Percentiles rank a stretch among this genome's conserved stretches.
Evolutionary conservation across 2,329 filamentous ascomycete species (phyloP).

Genomic region (Harringtonia aguacate): DNA sequence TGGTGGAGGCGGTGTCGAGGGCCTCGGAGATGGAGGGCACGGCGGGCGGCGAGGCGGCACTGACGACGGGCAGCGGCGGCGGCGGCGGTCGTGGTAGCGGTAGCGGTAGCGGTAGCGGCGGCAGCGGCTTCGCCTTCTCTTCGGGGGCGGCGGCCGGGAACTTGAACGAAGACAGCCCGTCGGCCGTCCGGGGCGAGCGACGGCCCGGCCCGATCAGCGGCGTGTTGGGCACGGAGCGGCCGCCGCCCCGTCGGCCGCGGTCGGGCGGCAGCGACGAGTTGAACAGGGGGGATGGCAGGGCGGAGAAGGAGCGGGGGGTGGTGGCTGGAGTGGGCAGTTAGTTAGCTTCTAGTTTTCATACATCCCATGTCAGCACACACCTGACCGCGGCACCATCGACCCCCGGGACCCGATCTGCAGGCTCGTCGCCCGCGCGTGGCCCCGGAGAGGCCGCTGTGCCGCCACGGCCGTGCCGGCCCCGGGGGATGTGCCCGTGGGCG

Average conservation of each 20-base stretch:
- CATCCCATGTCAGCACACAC: too few relatives aligned
- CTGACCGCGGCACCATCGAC: slow-evolving; percentile 31
- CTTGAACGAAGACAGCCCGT: slow-evolving; percentile 42
- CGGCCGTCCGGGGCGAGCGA: slow-evolving; percentile 30
- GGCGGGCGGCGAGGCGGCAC: not conserved
- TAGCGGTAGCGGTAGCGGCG: slow-evolving; percentile 26
- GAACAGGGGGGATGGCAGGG: slow-evolving; percentile 38
- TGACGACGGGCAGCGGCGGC: not conserved
- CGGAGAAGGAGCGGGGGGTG: slow-evolving; percentile 31
- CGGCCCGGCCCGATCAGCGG: slow-evolving; percentile 19
- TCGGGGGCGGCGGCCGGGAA: slow-evolving; percentile 35
- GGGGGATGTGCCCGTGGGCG: not conserved
- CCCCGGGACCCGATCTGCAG: slow-evolving; percentile 57
- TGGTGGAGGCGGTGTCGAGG: slow-evolving; percentile 18
- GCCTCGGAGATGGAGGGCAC: slow-evolving; percentile 41
- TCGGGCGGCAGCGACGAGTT: slow-evolving; percentile 38
- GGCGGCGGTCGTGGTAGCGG: not conserved
- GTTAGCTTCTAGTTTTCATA: too few relatives aligned
- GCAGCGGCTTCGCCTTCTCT: slow-evolving; percentile 23
- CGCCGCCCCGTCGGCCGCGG: not conserved
- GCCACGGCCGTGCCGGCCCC: slow-evolving; percentile 23
- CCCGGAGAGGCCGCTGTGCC: slow-evolving; percentile 37
- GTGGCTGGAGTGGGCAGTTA: slow-evolving; percentile 24
- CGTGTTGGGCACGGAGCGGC: slow-evolving; percentile 26
- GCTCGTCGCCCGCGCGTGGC: slow-evolving; percentile 71